Percentiles rank a stretch among this genome's conserved stretches.
Evolutionary conservation across 805 yeast species (phyloP).

Genomic region (Starmerella sp.): DNA sequence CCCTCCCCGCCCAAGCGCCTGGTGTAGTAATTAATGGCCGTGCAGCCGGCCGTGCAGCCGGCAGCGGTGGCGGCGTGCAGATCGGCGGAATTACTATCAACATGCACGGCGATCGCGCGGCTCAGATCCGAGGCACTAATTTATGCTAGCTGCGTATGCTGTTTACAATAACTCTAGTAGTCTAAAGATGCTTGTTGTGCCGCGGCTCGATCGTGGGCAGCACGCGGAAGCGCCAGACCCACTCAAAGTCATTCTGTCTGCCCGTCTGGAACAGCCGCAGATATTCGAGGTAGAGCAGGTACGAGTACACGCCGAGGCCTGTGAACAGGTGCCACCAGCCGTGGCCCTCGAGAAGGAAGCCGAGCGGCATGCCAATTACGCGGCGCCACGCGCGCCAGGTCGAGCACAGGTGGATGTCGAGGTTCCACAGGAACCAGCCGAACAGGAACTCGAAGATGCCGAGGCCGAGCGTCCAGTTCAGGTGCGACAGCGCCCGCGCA

Average conservation of each 20-base stretch:
- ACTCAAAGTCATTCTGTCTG: conserved; percentile 40
- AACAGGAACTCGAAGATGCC: conserved; percentile 54
- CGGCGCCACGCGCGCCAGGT: conserved; percentile 50
- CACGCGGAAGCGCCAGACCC: conserved; percentile 48
- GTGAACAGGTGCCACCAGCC: conserved; percentile 85
- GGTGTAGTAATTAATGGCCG: too few relatives aligned
- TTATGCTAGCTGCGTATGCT: neutral
- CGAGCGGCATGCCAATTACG: conserved; percentile 67
- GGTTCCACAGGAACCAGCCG: conserved; percentile 81
- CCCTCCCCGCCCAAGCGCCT: too few relatives aligned
- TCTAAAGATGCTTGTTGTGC: neutral
- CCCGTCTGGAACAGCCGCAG: conserved; percentile 56
- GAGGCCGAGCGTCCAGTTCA: conserved; percentile 44
- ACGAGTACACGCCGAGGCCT: conserved; percentile 78
- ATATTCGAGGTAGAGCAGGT: conserved; percentile 67
- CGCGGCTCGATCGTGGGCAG: conserved; percentile 27
- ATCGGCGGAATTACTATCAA: too few relatives aligned
- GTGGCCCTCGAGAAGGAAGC: conserved; percentile 78
- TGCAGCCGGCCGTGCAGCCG: too few relatives aligned
- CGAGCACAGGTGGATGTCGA: conserved; percentile 71
- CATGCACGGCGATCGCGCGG: too few relatives aligned
- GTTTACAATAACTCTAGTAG: neutral
- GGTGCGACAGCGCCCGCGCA: conserved; percentile 34
- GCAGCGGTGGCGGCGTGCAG: too few relatives aligned
- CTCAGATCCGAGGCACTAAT: neutral